Conservation (phyloP, 1,284 basidiomycete species). For the Peniophora sp. region DNA sequence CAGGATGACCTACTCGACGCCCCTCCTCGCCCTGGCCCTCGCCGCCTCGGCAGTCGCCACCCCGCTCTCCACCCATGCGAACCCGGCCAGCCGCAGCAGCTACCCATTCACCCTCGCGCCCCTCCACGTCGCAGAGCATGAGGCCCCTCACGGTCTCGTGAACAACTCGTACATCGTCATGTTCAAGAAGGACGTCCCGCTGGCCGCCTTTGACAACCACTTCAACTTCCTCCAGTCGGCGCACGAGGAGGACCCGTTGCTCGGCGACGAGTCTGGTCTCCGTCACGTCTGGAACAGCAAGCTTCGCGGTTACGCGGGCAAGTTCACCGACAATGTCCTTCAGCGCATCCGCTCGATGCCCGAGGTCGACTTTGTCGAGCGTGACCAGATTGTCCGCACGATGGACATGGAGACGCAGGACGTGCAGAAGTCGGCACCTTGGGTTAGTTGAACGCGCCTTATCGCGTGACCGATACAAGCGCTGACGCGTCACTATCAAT, state of each 20-base stretch:
- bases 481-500: constrained; percentile 4
- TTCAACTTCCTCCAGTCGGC: constrained; percentile 61
- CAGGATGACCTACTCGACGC: constrained; percentile 10
- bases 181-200: constrained; percentile 64
- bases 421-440: constrained; percentile 77
- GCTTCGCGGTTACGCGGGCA: constrained; percentile 80
- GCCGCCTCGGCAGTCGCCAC: constrained; percentile 34
- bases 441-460: constrained; percentile 54
- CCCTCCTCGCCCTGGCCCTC: constrained; percentile 35
- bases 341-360: constrained; percentile 80
- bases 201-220: constrained; percentile 60
- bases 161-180: constrained; percentile 90
- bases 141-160: constrained; percentile 64
- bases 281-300: constrained; percentile 67
- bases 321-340: constrained; percentile 71
- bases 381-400: constrained; percentile 82
- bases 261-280: constrained; percentile 42
- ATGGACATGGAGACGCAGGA: constrained; percentile 66
- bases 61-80: constrained; percentile 59
- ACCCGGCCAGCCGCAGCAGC: constrained; percentile 30
- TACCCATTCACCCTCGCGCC: constrained; percentile 51
- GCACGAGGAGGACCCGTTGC: constrained; percentile 44
- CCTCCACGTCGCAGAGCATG: constrained; percentile 28
- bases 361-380: constrained; percentile 91
- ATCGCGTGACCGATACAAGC: constrained; percentile 2